Conservation (phyloP, 2,329 filamentous ascomycete species). For the Helotiales sp. region DNA sequence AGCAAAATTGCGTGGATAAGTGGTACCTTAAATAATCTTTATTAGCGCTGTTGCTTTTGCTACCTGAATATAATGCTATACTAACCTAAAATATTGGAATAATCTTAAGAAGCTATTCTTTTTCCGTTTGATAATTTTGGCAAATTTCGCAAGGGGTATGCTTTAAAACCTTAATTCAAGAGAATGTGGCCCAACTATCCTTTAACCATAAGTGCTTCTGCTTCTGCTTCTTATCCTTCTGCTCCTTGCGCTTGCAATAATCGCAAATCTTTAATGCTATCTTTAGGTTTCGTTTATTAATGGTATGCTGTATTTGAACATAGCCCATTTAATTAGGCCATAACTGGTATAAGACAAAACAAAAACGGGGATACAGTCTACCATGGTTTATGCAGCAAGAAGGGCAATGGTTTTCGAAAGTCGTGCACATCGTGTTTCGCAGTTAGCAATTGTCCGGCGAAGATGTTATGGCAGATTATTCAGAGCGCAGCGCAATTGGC, state of each 20-base stretch:
- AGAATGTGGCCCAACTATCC: constrained; percentile 26
- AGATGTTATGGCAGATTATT: no score
- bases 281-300: constrained; percentile 30
- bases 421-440: no score
- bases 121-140: constrained; percentile 33
- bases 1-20: constrained; percentile 16
- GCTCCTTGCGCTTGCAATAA: constrained; percentile 27
- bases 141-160: constrained; percentile 32
- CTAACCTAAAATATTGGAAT: constrained; percentile 25
- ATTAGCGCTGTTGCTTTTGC: constrained; percentile 24
- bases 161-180: constrained; percentile 29
- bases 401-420: no score
- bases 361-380: no score
- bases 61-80: constrained; percentile 23
- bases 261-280: constrained; percentile 28
- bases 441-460: no score
- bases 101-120: constrained; percentile 31
- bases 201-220: constrained; percentile 29
- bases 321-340: no score
- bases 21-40: constrained; percentile 19
- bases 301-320: no score
- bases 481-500: no score
- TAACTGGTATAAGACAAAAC: no score
- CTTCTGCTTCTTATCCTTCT: no score
- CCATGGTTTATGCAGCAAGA: no score